Conservation (phyloP, 1,284 basidiomycete species). For the Microbotryomycetes sp. region DNA sequence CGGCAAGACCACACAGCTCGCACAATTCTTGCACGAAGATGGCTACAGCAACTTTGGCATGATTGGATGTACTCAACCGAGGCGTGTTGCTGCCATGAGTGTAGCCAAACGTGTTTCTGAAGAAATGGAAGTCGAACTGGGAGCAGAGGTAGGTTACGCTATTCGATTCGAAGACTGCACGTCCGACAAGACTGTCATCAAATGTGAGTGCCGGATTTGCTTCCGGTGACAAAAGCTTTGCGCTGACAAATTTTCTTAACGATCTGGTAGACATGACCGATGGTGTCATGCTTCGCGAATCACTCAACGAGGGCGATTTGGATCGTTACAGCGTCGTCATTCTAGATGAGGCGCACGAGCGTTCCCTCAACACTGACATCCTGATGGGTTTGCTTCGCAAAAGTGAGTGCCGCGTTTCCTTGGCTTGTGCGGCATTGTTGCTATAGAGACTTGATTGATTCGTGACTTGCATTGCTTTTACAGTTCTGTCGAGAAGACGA, state of each 20-base stretch:
- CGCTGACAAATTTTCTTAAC: background rate
- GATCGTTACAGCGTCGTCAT: slow-evolving; percentile 89
- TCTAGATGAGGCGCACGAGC: slow-evolving; percentile 94
- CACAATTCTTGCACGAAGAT: slow-evolving; percentile 96
- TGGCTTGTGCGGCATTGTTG: background rate
- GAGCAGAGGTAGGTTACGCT: slow-evolving; percentile 95
- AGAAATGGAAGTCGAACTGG: slow-evolving; percentile 90
- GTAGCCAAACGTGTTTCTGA: slow-evolving; percentile 98
- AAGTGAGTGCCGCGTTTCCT: slow-evolving; percentile 14
- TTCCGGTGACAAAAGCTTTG: background rate
- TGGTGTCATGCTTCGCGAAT: slow-evolving; percentile 90
- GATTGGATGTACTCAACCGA: slow-evolving; percentile 95
- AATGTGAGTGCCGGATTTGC: slow-evolving; percentile 48
- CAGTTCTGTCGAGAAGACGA: slow-evolving; percentile 56
- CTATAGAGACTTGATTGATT: background rate
- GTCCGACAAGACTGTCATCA: slow-evolving; percentile 92
- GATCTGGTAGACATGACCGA: slow-evolving; percentile 61
- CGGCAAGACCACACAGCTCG: slow-evolving; percentile 96
- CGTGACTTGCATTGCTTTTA: background rate
- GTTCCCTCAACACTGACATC: slow-evolving; percentile 93
- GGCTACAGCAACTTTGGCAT: slow-evolving; percentile 83
- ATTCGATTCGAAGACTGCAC: slow-evolving; percentile 99
- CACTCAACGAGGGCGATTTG: slow-evolving; percentile 88
- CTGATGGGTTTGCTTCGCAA: slow-evolving; percentile 66
- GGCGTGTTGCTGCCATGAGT: slow-evolving; percentile 98